Evolutionary conservation across 1,284 basidiomycete species (phyloP).

Genomic region (Omphalotus olearius): DNA sequence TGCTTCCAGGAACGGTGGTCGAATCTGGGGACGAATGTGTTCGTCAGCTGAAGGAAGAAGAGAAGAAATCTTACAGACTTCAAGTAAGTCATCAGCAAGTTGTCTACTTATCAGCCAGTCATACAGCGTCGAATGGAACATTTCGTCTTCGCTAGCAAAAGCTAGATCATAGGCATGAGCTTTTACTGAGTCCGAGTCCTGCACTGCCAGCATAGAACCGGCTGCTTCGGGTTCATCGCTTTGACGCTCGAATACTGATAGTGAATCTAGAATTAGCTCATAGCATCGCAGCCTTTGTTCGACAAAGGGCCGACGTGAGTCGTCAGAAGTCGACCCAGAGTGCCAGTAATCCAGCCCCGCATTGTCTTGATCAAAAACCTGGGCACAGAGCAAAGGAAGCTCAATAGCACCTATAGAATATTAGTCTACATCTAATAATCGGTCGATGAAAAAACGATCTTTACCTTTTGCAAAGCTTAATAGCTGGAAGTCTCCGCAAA

Average conservation of each 20-base stretch:
- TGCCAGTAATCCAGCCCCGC: conserved; percentile 78
- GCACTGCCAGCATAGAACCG: conserved; percentile 26
- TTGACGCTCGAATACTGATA: conserved; percentile 77
- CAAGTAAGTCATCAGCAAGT: conserved; percentile 85
- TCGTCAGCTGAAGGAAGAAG: conserved; percentile 12
- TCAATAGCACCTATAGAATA: conserved; percentile 69
- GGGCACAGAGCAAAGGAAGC: conserved; percentile 83
- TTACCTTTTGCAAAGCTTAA: conserved; percentile 78
- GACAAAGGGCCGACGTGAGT: conserved; percentile 58
- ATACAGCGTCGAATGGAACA: conserved; percentile 94
- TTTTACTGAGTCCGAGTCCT: conserved; percentile 63
- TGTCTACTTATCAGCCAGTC: conserved; percentile 86
- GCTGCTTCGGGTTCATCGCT: conserved; percentile 27
- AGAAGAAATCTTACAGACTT: conserved; percentile 46
- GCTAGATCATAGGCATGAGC: conserved; percentile 79
- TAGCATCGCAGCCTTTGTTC: conserved; percentile 76
- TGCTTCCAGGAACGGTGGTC: conserved; percentile 81
- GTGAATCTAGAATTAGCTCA: conserved; percentile 75
- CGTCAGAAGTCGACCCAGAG: conserved; percentile 57
- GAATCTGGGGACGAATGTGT: conserved; percentile 47
- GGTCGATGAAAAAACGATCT: conserved; percentile 7
- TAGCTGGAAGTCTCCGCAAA: conserved; percentile 83
- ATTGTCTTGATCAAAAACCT: conserved; percentile 74
- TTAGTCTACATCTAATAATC: background rate
- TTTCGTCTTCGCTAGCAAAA: conserved; percentile 81